Base-by-base conservation (phyloP, 2,329 filamentous ascomycete species). In the Dothideomycetes sp. region DNA sequence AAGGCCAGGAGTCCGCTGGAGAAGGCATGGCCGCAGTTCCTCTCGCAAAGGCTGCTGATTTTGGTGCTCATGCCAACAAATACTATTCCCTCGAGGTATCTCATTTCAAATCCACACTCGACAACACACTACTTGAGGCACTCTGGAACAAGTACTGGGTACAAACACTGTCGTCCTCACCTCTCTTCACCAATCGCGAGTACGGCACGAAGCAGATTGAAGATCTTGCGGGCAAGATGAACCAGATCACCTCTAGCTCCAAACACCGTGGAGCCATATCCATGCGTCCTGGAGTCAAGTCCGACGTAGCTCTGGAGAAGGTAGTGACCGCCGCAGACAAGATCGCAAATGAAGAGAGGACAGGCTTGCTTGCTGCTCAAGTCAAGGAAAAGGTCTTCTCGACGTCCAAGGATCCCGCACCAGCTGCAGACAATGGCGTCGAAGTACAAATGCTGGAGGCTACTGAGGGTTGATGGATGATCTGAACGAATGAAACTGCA, bases 81-180 rank as follows among this genome's bases (percentile, higher is more conserved):
- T 98, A 98, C 68, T 98, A 98, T 64, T 73, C 82, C 11, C 74
- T 98, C 5, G 84, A 93, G 47, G 84, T 96, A 11, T 86, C 86
- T 22, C 86, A 94, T 63, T 98, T 86, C 73, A 96, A 96, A 67
- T 91, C 84, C 48, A 82, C 83, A 0, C 79, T 98, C 19, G 91
- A 98, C 63, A 74, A 80, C 2, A 82, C 87, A 53, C 72, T 98
- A 17, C 71, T 98, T 4, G 85, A 93, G 55, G 74, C 86, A 37
- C 70, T 98, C 20, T 96, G 91, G 91, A 94, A 95, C 69, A 96
- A 96, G 64, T 98, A 98, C 70, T 94, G 87, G 91, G 88, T 95
- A 23, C 84, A 93, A 56, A 98, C 91, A 5, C 74, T 98, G 15
- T 93, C 86, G 22, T 85, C 94, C 53, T 91, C 80, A 52, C 88